Base-by-base conservation (phyloP, 164 flowering plant genomes). In the Taxillus chinensis region DNA sequence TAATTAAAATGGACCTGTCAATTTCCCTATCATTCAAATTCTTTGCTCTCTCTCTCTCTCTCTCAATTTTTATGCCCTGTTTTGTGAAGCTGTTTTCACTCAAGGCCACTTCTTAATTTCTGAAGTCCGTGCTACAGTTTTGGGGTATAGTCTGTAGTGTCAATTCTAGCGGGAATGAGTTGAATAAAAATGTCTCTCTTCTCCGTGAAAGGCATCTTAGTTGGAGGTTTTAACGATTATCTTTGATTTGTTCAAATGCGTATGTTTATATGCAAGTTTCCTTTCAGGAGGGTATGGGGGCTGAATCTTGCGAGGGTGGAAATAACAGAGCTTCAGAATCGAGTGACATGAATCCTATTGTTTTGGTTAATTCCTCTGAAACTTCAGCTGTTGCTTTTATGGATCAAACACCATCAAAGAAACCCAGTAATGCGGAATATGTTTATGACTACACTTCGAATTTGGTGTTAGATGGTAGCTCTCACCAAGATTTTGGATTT, bases 381-480 rank as follows among this genome's bases (percentile, higher is more conserved):
- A 69, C 63, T 39, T 61, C 63, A 45, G 77, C 82, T 64, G 71
- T 80, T 66, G 95, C 82, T 46, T 80, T 68, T 60, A 46, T 77
- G n/a, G 90, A 84, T 52, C 59, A 71, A 61, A 75, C 74, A 45
- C 82, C 89, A 15, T 48, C 67, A 58, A 59, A 55, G 8, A 64
- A 65, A 12, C 59, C 77, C 16, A 39, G 61, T 11, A 39, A 50
- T 40, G 70, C 67, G 53, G 70, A 67, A 8, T 75, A 72, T 41
- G 72, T 62, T 60, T 82, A 82, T 69, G 79, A 82, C 16, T 84
- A 83, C 62, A 68, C 67, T 73, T 71, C 83, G 45, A 49, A 52
- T 65, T 75, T 72, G 64, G 77, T 75, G 11, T 61, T 84, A 54
- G 85, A 80, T 62, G 88, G 78, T 9, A 69, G 75, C 59, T 46